Percentiles rank a stretch among this genome's conserved stretches.
Conservation (phyloP, 345 rosid genomes). For the Eucalyptus polyanthemos region DNA sequence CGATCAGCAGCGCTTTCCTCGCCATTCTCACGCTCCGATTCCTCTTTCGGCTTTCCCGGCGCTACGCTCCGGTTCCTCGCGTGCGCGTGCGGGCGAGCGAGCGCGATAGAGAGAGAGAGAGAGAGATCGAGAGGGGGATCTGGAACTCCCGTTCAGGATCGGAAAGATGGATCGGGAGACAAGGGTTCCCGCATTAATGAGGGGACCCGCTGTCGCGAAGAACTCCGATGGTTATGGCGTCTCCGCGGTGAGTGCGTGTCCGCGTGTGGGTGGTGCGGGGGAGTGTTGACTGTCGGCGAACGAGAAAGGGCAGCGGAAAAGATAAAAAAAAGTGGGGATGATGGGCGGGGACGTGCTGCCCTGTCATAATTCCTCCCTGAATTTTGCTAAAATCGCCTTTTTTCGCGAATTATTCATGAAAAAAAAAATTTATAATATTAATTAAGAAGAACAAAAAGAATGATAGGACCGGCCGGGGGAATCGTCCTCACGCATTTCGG, state of each 20-base stretch:
- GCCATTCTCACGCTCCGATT: slow-evolving; percentile 14
- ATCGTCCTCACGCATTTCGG: neutral
- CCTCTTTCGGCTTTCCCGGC: neutral
- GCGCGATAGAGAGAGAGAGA: neutral
- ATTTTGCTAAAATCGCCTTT: neutral
- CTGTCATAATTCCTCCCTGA: neutral
- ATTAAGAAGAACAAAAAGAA: neutral
- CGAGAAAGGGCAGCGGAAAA: neutral
- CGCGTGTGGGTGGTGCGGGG: neutral
- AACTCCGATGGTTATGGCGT: neutral
- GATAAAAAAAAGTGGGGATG: neutral
- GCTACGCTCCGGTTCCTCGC: neutral
- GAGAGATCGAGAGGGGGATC: neutral
- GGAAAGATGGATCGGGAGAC: neutral
- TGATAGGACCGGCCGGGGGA: neutral
- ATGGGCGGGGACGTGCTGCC: neutral
- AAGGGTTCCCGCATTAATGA: neutral
- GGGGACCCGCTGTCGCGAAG: neutral
- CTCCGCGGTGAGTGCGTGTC: neutral
- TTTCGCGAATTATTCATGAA: neutral
- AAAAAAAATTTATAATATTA: too few relatives aligned
- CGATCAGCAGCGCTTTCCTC: slow-evolving; percentile 74
- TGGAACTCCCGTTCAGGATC: neutral
- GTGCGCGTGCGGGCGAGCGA: neutral
- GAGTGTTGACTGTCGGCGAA: neutral